Conservation (phyloP, 257 asterid species). For the Salvia hispanica region DNA sequence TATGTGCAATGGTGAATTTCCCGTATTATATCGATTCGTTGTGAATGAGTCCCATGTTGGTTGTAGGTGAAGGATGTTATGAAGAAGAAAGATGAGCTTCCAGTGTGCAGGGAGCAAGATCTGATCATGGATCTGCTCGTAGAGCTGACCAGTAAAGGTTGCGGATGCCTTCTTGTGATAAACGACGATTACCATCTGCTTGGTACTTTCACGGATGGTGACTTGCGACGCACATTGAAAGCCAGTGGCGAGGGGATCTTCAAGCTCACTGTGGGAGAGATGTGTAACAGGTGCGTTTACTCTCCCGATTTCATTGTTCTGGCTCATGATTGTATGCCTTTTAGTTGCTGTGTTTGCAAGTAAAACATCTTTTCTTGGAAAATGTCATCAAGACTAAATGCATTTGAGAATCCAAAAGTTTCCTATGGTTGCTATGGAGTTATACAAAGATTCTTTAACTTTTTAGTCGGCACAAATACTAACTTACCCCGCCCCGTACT, state of each 20-base stretch:
- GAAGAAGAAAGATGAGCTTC: constrained; percentile 85
- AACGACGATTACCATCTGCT: constrained; percentile 59
- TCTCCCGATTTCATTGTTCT: background rate
- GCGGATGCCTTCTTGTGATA: constrained; percentile 89
- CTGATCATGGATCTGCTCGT: constrained; percentile 91
- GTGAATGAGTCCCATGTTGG: background rate
- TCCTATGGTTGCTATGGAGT: background rate
- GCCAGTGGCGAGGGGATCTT: constrained; percentile 88
- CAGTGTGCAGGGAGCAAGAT: constrained; percentile 78
- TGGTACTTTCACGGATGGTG: constrained; percentile 96
- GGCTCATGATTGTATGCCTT: background rate
- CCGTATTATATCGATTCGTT: no score
- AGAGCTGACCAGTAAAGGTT: constrained; percentile 89
- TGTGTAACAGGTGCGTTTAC: constrained; percentile 76
- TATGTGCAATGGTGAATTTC: no score
- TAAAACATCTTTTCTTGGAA: constrained; percentile 4
- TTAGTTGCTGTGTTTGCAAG: background rate
- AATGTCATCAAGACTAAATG: background rate
- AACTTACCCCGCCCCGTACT: background rate
- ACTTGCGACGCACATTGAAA: constrained; percentile 81
- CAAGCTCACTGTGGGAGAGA: constrained; percentile 90
- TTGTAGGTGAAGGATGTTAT: constrained; percentile 88
- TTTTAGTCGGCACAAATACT: background rate
- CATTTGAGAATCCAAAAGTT: background rate
- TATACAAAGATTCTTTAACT: background rate